Conservation (phyloP, 805 yeast genomes). For the Torulaspora microellipsoides region DNA sequence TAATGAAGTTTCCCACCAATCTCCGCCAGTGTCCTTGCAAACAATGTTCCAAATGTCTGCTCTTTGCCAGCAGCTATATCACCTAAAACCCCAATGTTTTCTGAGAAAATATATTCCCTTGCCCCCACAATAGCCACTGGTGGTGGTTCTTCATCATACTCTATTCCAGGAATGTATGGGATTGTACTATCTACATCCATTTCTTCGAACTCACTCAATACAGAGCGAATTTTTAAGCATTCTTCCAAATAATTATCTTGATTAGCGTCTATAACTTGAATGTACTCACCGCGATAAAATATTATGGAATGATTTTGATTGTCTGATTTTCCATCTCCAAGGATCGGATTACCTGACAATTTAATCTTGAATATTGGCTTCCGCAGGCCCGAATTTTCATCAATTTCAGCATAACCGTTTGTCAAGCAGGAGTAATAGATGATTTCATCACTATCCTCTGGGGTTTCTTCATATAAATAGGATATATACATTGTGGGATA, state of each 20-base stretch:
- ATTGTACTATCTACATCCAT: constrained; percentile 46
- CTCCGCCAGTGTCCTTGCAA: constrained; percentile 88
- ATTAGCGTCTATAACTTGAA: constrained; percentile 93
- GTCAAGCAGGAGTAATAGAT: constrained; percentile 62
- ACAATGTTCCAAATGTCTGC: constrained; percentile 93
- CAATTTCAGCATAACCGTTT: constrained; percentile 52
- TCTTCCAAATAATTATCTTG: constrained; percentile 95
- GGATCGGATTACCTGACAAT: constrained; percentile 87
- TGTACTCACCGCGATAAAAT: constrained; percentile 88
- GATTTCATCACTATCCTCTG: constrained; percentile 25
- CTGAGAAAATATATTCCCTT: constrained; percentile 90
- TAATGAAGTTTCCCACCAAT: constrained; percentile 93
- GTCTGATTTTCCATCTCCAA: constrained; percentile 96
- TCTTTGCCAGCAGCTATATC: constrained; percentile 98
- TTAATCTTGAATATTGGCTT: constrained; percentile 61
- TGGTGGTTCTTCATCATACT: constrained; percentile 41
- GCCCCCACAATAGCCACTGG: constrained; percentile 95
- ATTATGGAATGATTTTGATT: constrained; percentile 87
- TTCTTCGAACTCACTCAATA: constrained; percentile 89
- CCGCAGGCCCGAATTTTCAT: constrained; percentile 54
- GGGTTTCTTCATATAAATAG: constrained; percentile 45
- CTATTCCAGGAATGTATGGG: constrained; percentile 59
- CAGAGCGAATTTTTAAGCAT: constrained; percentile 83
- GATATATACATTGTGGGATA: constrained; percentile 65
- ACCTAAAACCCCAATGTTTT: constrained; percentile 86